Conservation (phyloP, 1,139 yeast genomes). For the Hansenula anomala region DNA sequence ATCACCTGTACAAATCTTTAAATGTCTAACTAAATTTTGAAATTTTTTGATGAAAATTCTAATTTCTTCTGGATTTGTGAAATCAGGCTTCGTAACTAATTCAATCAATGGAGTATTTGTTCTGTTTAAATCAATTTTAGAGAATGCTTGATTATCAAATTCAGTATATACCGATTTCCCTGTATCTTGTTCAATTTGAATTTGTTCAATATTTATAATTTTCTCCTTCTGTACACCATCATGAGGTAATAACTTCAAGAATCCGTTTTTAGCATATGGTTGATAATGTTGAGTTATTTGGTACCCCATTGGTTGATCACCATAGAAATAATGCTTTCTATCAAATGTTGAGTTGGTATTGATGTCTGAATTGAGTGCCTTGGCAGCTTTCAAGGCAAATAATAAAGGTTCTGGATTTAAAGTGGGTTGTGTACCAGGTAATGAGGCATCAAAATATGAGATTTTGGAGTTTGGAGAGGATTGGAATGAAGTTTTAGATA, state of each 20-base stretch:
- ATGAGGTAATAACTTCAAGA: slow-evolving; percentile 40
- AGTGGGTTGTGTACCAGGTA: slow-evolving; percentile 92
- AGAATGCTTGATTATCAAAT: slow-evolving; percentile 24
- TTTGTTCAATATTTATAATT: slow-evolving; percentile 55
- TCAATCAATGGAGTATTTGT: slow-evolving; percentile 86
- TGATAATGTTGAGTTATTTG: slow-evolving; percentile 88
- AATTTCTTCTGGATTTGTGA: slow-evolving; percentile 62
- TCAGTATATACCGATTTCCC: slow-evolving; percentile 69
- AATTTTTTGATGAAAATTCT: slow-evolving; percentile 76
- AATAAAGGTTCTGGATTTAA: slow-evolving; percentile 73
- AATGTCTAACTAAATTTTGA: slow-evolving; percentile 62
- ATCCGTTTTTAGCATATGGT: slow-evolving; percentile 75
- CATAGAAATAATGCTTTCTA: slow-evolving; percentile 92
- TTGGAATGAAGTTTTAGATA: slow-evolving; percentile 39
- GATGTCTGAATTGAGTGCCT: slow-evolving; percentile 61
- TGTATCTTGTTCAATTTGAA: slow-evolving; percentile 93
- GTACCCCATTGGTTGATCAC: slow-evolving; percentile 95
- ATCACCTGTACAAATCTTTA: slow-evolving; percentile 82
- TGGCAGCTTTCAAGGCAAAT: slow-evolving; percentile 68
- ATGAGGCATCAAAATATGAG: slow-evolving; percentile 76
- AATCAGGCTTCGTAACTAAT: slow-evolving; percentile 88
- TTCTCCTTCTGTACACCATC: slow-evolving; percentile 56
- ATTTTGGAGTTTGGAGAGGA: slow-evolving; percentile 64
- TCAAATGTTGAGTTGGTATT: slow-evolving; percentile 66
- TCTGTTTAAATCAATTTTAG: slow-evolving; percentile 74